Base-by-base conservation (phyloP, 1,139 yeast genomes). In the Sugiyamaella grinbergsii region DNA sequence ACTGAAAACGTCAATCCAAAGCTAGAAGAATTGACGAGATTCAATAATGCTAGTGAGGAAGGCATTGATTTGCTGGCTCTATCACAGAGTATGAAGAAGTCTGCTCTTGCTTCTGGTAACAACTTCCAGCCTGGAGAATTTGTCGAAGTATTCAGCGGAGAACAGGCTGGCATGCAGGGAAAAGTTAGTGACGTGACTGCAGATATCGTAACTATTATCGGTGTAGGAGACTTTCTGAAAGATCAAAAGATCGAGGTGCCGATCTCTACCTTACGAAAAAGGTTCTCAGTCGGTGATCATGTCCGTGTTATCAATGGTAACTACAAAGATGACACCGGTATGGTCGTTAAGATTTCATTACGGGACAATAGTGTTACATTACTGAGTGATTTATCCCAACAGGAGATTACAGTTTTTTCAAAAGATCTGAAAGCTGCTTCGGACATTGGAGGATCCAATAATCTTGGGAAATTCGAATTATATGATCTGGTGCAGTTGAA, bases 261-360 rank as follows among this genome's bases (percentile, higher is more conserved):
- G 22, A 79, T 85, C 3, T 77, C 79, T 47, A 86, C 89, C 58
- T 75, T 93, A 63, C 81, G 98, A 64, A 93, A 93, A 67, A 82
- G 87, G 47, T 93, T 93, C 69, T 72, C 79, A 49, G 82, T 90
- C 49, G 98, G 98, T 76, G 98, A 93, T 68, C 98, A 93, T 66
- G 96, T 94, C 13, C 83, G 96, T 54, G 95, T 93, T 26, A 80
- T 88, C 42, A 88, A 85, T 65, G 98, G 98, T 64, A 89, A 85
- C 64, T 95, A 89, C 68, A 76, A 82, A 50, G 97, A 91, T 62
- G 97, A 91, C 64, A 88, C 96, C 22, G 98, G 98, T 71, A 79
- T 93, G 72, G 96, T 93, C 47, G 91, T 94, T 43, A 79, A 82
- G 57, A 81, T 88, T 36, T 80, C 81, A 47, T 19, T 38, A 16